Evolutionary conservation across 1,284 basidiomycete genomes (phyloP).

Genomic region (Trametes sp.): DNA sequence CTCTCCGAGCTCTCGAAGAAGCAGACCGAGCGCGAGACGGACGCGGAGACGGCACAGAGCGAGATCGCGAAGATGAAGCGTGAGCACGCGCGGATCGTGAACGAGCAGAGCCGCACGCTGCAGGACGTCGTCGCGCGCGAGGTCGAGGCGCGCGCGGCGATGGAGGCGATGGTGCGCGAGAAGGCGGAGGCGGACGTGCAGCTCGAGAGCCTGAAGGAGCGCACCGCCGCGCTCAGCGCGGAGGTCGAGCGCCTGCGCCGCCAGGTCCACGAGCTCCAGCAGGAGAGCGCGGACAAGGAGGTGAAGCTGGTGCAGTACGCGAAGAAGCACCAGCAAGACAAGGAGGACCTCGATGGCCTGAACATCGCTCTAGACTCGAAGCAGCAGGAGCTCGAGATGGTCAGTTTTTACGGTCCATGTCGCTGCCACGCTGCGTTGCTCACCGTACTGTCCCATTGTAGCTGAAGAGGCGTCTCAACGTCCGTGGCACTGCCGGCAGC

Average conservation of each 20-base stretch:
- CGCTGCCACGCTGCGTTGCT: neutral
- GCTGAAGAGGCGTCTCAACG: slow-evolving; percentile 77
- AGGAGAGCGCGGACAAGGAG: slow-evolving; percentile 85
- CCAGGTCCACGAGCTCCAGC: slow-evolving; percentile 75
- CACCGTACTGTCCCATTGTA: slow-evolving; percentile 39
- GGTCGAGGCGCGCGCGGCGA: slow-evolving; percentile 51
- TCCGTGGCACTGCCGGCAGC: slow-evolving; percentile 66
- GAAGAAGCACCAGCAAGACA: slow-evolving; percentile 71
- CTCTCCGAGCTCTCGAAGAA: slow-evolving; percentile 49
- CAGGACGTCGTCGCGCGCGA: slow-evolving; percentile 58
- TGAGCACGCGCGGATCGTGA: slow-evolving; percentile 58
- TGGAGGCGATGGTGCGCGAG: slow-evolving; percentile 57
- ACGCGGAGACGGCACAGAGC: slow-evolving; percentile 60
- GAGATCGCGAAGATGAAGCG: slow-evolving; percentile 60
- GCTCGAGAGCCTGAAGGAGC: slow-evolving; percentile 53
- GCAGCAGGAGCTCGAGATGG: slow-evolving; percentile 89
- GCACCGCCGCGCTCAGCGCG: slow-evolving; percentile 58
- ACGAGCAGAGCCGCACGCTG: slow-evolving; percentile 58
- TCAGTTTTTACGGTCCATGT: slow-evolving; percentile 50
- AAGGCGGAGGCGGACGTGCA: slow-evolving; percentile 63
- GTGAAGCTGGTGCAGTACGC: slow-evolving; percentile 78
- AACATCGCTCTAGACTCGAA: slow-evolving; percentile 90
- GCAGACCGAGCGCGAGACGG: slow-evolving; percentile 50
- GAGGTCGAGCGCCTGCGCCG: slow-evolving; percentile 70
- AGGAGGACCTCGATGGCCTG: slow-evolving; percentile 80